phyloP scores from a whole-genome alignment of 2,329 filamentous ascomycete species.

The Aspergillus ustus region DNA sequence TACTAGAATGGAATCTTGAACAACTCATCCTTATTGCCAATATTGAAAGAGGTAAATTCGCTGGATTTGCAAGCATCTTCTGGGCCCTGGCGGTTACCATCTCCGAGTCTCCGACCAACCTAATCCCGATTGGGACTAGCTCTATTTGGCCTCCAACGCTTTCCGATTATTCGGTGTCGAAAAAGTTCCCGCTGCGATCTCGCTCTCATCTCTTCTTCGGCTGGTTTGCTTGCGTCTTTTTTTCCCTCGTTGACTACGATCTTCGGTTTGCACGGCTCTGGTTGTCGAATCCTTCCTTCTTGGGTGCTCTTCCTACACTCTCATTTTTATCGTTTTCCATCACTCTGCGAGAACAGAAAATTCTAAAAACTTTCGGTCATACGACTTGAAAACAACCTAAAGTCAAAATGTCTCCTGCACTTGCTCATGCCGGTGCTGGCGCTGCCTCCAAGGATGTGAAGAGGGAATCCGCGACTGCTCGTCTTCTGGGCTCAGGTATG shows the following conservation, averaged over 20 bases:
- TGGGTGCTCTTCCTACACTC: constrained; percentile 4
- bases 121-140: constrained; percentile 18
- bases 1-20: constrained; percentile 8
- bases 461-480: constrained; percentile 86
- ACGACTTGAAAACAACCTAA: constrained; percentile 13
- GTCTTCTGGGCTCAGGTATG: constrained; percentile 88
- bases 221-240: constrained; percentile 19
- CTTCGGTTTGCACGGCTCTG: constrained; percentile 17
- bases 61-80: neutral
- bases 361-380: constrained; percentile 15
- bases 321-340: constrained; percentile 2
- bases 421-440: constrained; percentile 41
- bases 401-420: constrained; percentile 61
- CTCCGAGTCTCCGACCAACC: constrained; percentile 12
- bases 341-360: constrained; percentile 10
- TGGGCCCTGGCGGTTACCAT: constrained; percentile 4
- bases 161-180: constrained; percentile 25
- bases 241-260: constrained; percentile 18
- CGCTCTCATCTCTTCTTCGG: constrained; percentile 16
- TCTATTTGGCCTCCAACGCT: neutral
- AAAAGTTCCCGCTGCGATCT: constrained; percentile 19
- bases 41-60: too few species aligned
- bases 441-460: constrained; percentile 66
- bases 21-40: neutral
- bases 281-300: constrained; percentile 9